Base-by-base conservation (phyloP, 257 asterid genomes). In the Echites panduratus region DNA sequence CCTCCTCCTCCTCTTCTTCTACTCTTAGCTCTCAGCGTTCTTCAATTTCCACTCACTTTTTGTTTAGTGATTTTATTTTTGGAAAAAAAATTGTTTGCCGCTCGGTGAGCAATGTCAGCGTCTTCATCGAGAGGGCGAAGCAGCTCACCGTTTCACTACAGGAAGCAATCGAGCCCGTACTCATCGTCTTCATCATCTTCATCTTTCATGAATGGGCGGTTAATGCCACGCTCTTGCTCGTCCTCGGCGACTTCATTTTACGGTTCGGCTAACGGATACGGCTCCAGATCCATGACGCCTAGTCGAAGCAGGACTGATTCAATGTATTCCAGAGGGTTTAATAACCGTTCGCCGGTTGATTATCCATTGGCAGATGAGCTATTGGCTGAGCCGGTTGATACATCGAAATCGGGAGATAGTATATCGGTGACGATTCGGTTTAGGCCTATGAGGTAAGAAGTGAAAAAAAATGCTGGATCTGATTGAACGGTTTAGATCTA, bases 361-460 rank as follows among this genome's bases (percentile, higher is more conserved):
- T 89, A 82, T 80, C 91, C 94, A 24, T 71, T 86, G 41, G 79
- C 78, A 76, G 98, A 92, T 45, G 97, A 87, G 78, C 79, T 89
- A 72, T 69, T 79, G 66, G 84, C 77, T 11, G 98, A 91, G 76
- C 91, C 85, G 9, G 76, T 78, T 22, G 96, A 86, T 77, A 67
- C 82, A n/a, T 77, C 99, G 74, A 75, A 90, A 90, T 86, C 97
- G 82, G 95, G 85, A 78, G 99, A 95, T 70, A 90, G 97, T 77
- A 92, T 95, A 77, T 89, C 98, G 7, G 99, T 92, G 53, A 95
- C 99, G 16, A 89, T 95, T 85, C 80, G 99, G 43, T 95, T 95
- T 85, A 90, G 99, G 66, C 99, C 98, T 24, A 1, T 95, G 89
- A 95, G 96, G 99, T 95, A 89, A 83, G 73, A 29, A 40, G 76